phyloP scores from a whole-genome alignment of 441 rosid species.

The Omphalea diandra region DNA sequence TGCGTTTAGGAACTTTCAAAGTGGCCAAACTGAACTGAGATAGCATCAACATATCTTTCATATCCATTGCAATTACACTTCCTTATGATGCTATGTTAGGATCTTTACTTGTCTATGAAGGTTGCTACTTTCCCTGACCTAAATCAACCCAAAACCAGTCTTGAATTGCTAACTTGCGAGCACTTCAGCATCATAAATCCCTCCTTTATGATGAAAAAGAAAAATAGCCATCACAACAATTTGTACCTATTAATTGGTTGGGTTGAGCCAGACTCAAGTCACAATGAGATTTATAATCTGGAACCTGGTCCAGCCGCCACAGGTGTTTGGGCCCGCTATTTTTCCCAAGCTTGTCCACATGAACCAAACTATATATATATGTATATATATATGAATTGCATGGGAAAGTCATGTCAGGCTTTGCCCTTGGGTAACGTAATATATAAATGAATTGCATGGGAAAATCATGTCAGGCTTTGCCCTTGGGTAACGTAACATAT shows the following conservation, averaged over 20 bases:
- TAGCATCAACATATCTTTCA: no score
- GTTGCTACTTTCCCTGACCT: not conserved
- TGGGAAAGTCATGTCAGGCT: no score
- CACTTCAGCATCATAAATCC: not conserved
- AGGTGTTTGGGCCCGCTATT: not conserved
- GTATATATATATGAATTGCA: no score
- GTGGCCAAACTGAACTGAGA: no score
- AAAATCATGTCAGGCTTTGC: no score
- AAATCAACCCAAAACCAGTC: not conserved
- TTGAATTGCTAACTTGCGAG: no score
- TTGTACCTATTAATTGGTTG: not conserved
- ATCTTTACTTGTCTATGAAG: not conserved
- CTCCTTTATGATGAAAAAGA: not conserved
- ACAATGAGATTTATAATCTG: not conserved
- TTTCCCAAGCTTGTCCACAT: not conserved
- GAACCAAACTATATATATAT: not conserved
- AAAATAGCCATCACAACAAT: not conserved
- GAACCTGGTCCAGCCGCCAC: not conserved
- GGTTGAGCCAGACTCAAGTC: not conserved
- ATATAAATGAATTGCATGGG: no score
- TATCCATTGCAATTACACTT: no score
- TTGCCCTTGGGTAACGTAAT: no score
- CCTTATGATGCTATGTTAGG: not conserved
- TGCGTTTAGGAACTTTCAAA: no score
- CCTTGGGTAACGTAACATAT: no score